Base-by-base conservation (phyloP, 176 grass and related monocot species). In the Carex parvula region DNA sequence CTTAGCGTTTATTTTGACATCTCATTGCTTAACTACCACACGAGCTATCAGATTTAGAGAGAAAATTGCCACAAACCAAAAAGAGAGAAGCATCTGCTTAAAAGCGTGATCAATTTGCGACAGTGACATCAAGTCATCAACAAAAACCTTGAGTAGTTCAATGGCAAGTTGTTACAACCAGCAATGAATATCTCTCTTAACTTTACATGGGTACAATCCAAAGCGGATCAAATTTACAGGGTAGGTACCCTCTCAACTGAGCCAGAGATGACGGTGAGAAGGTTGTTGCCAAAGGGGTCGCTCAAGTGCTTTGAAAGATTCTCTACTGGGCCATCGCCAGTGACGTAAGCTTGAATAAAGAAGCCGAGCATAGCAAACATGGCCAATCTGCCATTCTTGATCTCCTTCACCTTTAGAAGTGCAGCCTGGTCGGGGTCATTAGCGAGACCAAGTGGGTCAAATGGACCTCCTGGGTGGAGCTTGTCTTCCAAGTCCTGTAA, bases 261-360 rank as follows among this genome's bases (percentile, higher is more conserved):
- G 52, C 89, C 89, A n/a, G 96, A 99, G 83, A 99, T 92, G 76
- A 99, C 96, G 59, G 96, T 99, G 64, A 99, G 96, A 70, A 99
- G 87, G 88, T 99, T 99, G 93, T 99, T 99, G 79, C 93, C 93
- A 83, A 99, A 99, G 29, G 96, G 96, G 87, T 99, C 93, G 67
- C 93, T 94, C 76, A 99, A 92, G 87, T 99, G 96, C 85, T 85
- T 87, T 59, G 88, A 46, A 17, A 99, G 93, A 85, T 99, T 99
- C 89, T 95, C 96, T 46, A 95, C 91, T 17, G 96, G 96, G 33
- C 96, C 96, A 54, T 99, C 89, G 14, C 96, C 96, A 3, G 96
- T 99, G 93, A 99, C 96, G 69, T 99, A 95, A 39, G 93, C 96
- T 85, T 99, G 96, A 73, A 99, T 88, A 88, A 95, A 99, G 96